phyloP scores from a whole-genome alignment of 1,139 yeast species.

The Diutina siamensis region DNA sequence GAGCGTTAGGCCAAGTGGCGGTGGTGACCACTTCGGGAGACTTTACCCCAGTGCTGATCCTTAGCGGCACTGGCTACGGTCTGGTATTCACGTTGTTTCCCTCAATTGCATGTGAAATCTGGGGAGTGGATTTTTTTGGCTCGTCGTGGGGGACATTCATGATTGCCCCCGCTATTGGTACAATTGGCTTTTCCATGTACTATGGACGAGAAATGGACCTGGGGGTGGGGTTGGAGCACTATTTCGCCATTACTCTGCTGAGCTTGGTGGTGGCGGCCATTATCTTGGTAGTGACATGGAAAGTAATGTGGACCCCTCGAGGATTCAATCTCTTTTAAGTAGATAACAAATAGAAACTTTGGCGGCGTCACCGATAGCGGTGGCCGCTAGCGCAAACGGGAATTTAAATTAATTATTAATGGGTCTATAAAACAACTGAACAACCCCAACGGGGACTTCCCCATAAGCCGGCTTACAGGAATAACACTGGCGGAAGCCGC shows the following conservation, averaged over 20 bases:
- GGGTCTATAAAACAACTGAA: neutral
- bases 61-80: conserved; percentile 72
- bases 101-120: conserved; percentile 64
- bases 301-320: conserved; percentile 21
- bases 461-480: conserved; percentile 1
- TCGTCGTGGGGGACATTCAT: conserved; percentile 89
- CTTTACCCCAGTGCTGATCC: conserved; percentile 31
- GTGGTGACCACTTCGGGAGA: conserved; percentile 8
- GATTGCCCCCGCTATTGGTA: conserved; percentile 85
- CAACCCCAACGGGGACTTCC: neutral
- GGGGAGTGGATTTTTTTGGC: conserved; percentile 89
- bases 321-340: conserved; percentile 13
- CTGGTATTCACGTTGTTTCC: conserved; percentile 80
- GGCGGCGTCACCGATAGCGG: no score
- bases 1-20: conserved; percentile 31
- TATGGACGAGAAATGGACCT: conserved; percentile 61
- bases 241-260: conserved; percentile 23
- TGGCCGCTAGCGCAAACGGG: no score
- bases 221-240: conserved; percentile 21
- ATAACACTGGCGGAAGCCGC: neutral
- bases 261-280: conserved; percentile 23
- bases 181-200: conserved; percentile 55
- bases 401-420: neutral
- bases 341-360: neutral
- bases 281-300: conserved; percentile 23